Base-by-base conservation (phyloP, 2,329 filamentous ascomycete genomes). In the Cercospora brassicicola region DNA sequence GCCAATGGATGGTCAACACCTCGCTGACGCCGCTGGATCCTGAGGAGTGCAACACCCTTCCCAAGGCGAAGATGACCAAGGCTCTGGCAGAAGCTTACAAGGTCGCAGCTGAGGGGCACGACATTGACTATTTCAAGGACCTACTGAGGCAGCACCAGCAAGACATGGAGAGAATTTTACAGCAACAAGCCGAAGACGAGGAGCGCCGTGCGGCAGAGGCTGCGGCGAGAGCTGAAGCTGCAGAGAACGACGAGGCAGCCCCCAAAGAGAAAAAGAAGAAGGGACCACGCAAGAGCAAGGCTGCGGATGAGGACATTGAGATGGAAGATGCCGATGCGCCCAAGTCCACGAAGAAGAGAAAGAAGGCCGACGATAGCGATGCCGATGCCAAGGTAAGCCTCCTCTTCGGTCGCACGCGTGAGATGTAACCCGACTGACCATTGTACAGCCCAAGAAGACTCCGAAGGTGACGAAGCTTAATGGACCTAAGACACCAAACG, bases 1-100 rank as follows among this genome's bases (percentile, higher is more conserved):
- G 95, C 81, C 91, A 92, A 42, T 99, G 94, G 94, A 92, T 94
- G 72, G 87, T 89, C 69, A 97, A 98, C 80, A 91, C 89, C 23
- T 90, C 92, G 67, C 86, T 99, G 42, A 88, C 89, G 39, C 90
- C 92, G 39, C 88, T 98, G 63, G 89, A 93, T 66, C 83, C 91
- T 13, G 88, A 90, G 62, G 89, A 90, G 28, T 78, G 76, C 72
- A 90, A 94, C 71, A 87, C 88, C 63, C 84, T 89, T 26, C 83
- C 91, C 62, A 90, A 89, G 63, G 87, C 90, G 66, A 96, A 96
- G 83, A 90, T 91, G 84, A 87, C 88, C 77, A 96, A 96, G 82
- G 85, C 89, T 67, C 84, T 99, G 5, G 85, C 91, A 77, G 86
- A 87, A 53, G 95, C 95, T 1, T 96, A 94, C 81, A 81, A 89